Base-by-base conservation (phyloP, 805 yeast genomes). In the Saturnispora sanitii region DNA sequence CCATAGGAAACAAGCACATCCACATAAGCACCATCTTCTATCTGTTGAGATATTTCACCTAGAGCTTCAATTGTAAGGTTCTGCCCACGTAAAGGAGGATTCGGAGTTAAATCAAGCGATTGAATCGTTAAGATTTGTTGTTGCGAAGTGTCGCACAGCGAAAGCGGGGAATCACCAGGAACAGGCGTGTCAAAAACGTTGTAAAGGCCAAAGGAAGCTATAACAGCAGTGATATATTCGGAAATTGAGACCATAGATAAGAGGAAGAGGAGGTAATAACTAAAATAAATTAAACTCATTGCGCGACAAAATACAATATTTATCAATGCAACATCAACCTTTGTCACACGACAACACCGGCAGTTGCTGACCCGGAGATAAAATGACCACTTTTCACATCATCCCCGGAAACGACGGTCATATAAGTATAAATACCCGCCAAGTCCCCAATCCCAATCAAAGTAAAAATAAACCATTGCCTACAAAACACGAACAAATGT, bases 1-100 rank as follows among this genome's bases (percentile, higher is more conserved):
- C 97, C 98, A 54, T 87, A 82, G 49, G 83, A 73, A 17, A 92
- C 97, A 50, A 86, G 94, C 22, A 92, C 90, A 50, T 88, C 96
- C 38, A 92, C 94, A 54, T 88, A 92, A 0, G 97, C 84, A 26
- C 98, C 98, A 16, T 85, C 90, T 22, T 60, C 74, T 28, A 92
- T 65, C 7, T 66, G 67, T 38, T 69, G 57, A 18, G 65, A 45
- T 38, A 90, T 62, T 28, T 57, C 57, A 3, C 96, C 98, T 4
- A 66, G 58, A 2, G 96, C 98, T 17, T 70, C 56, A 42, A 92
- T 75, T 6, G 94, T 82, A 55, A 92, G 67, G 57, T 86, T 83
- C 32, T 68, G 64, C n/a, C 96, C 97, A 53, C 87, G 78, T 33
- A 55, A 67, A 2, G 98, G 98, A 4, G 96, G 97, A 53, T 84